These are phyloP conservation scores for carrot (Daucus carota) DNA, from an alignment of 129 eudicot genomes.

Conservation along the genomic window DH1_v3.0 NC_030384.2:47317501-47318000, in stretches of 20 bases:
- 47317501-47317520: neutral
- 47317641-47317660: neutral
- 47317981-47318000: conserved; percentile 7
- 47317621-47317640: neutral
- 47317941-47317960: conserved; percentile 82
- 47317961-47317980: conserved; percentile 64
- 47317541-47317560: neutral
- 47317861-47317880: neutral
- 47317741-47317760: neutral
- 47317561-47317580: neutral
- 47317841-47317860: neutral
- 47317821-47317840: neutral
- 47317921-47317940: conserved; percentile 81
- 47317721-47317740: neutral
- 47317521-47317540: neutral
- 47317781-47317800: neutral
- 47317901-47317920: neutral
- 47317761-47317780: neutral
- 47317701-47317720: neutral
- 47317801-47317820: neutral
- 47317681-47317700: neutral
- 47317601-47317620: neutral
- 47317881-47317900: neutral
- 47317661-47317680: neutral
- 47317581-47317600: neutral